These are phyloP conservation scores for Clitopilus hobsonii DNA, from an alignment of 768 basidiomycete species.

Conservation along the genomic window DNA sequence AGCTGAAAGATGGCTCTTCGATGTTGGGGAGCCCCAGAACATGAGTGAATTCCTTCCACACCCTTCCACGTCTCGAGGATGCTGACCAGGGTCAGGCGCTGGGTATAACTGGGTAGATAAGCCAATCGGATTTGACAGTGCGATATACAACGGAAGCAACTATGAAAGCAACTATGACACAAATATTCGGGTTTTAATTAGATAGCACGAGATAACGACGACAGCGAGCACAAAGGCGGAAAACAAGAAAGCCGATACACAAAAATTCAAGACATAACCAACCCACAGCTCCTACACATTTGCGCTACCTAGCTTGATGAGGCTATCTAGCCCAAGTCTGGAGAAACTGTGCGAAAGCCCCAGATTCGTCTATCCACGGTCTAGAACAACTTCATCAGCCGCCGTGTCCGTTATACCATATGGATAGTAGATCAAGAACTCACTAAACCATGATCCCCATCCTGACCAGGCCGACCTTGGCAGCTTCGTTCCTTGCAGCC, in stretches of 20 bases:
- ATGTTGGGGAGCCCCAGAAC: too few species aligned
- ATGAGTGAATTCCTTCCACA: too few species aligned
- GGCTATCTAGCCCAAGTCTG: slow-evolving; percentile 58
- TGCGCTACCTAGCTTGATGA: slow-evolving; percentile 44
- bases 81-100: background rate
- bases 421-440: slow-evolving; percentile 15
- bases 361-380: background rate
- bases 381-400: background rate
- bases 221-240: background rate
- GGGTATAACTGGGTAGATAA: background rate
- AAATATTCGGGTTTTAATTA: too few species aligned
- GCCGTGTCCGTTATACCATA: background rate
- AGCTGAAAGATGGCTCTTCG: background rate
- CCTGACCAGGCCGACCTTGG: slow-evolving; percentile 62
- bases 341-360: slow-evolving; percentile 44
- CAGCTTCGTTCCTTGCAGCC: slow-evolving; percentile 76
- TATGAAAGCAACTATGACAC: too few species aligned
- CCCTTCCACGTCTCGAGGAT: too few species aligned
- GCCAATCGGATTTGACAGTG: too few species aligned
- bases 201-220: background rate
- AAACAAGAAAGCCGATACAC: background rate
- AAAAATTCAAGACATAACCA: slow-evolving; percentile 11
- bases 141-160: too few species aligned
- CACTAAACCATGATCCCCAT: slow-evolving; percentile 54
- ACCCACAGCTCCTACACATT: slow-evolving; percentile 60